Conservation (phyloP, 1,284 basidiomycete genomes). For the Pascua guehoae region DNA sequence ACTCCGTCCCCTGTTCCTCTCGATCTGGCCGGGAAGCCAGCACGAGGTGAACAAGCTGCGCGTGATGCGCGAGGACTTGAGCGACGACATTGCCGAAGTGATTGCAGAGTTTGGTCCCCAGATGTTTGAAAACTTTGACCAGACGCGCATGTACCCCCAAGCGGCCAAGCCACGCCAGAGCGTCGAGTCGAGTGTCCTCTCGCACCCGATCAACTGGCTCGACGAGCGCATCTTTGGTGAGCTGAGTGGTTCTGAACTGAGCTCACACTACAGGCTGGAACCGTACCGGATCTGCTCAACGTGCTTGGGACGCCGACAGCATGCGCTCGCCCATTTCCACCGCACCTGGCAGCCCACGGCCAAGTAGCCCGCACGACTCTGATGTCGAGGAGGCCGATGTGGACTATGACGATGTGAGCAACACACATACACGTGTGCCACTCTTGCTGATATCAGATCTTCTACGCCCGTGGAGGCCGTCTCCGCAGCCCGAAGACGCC, state of each 20-base stretch:
- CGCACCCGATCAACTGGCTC: conserved; percentile 49
- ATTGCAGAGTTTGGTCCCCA: conserved; percentile 86
- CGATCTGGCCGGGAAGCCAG: conserved; percentile 87
- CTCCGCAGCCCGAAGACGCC: conserved; percentile 23
- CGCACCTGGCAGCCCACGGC: conserved; percentile 33
- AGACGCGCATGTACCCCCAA: conserved; percentile 79
- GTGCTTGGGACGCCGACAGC: conserved; percentile 39
- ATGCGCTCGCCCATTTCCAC: conserved; percentile 33
- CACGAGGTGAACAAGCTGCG: conserved; percentile 76
- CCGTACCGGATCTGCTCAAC: conserved; percentile 37
- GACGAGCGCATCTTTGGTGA: conserved; percentile 50
- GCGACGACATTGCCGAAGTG: conserved; percentile 80
- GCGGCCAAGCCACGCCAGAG: conserved; percentile 55
- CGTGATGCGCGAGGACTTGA: conserved; percentile 69
- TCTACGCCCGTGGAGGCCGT: conserved; percentile 44
- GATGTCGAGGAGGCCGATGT: conserved; percentile 51
- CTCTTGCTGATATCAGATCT: conserved; percentile 23
- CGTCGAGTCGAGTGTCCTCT: conserved; percentile 43
- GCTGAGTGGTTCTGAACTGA: conserved; percentile 1
- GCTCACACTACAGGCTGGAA: conserved; percentile 31
- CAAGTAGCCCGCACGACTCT: conserved; percentile 44
- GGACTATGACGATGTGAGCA: conserved; percentile 52
- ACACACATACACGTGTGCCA: conserved; percentile 4
- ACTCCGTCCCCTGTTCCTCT: conserved; percentile 83
- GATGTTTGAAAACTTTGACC: conserved; percentile 82